Evolutionary conservation across 2,329 filamentous ascomycete species (phyloP).

Genomic region (Pseudogymnoascus sp.): DNA sequence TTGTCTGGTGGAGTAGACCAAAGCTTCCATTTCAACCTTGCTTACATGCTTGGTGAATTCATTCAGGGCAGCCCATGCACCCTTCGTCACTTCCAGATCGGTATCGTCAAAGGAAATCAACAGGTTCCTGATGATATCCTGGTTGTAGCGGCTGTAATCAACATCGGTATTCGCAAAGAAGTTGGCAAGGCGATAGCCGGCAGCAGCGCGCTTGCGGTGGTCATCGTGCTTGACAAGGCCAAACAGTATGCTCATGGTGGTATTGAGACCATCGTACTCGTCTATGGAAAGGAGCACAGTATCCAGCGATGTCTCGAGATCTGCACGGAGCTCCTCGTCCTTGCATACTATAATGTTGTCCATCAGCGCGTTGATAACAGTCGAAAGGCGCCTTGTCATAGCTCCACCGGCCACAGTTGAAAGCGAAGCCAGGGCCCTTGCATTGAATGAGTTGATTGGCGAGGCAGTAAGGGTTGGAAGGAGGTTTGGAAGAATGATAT

Average conservation of each 20-base stretch:
- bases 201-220: slow-evolving; percentile 71
- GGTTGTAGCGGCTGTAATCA: slow-evolving; percentile 93
- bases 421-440: slow-evolving; percentile 83
- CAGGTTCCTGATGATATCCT: slow-evolving; percentile 84
- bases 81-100: slow-evolving; percentile 77
- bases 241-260: slow-evolving; percentile 88
- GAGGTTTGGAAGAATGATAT: slow-evolving; percentile 92
- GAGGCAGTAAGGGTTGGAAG: slow-evolving; percentile 86
- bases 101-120: slow-evolving; percentile 87
- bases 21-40: slow-evolving; percentile 96
- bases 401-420: slow-evolving; percentile 83
- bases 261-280: slow-evolving; percentile 92
- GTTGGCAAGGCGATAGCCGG: slow-evolving; percentile 69
- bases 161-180: slow-evolving; percentile 77
- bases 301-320: slow-evolving; percentile 77
- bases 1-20: slow-evolving; percentile 80
- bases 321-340: slow-evolving; percentile 57
- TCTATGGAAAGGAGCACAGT: slow-evolving; percentile 88
- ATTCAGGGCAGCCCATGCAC: slow-evolving; percentile 78
- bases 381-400: slow-evolving; percentile 84
- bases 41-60: slow-evolving; percentile 82
- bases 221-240: slow-evolving; percentile 87
- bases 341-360: slow-evolving; percentile 77
- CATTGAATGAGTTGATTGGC: slow-evolving; percentile 91
- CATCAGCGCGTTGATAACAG: slow-evolving; percentile 88